These are phyloP conservation scores for Vigna radiata DNA, from an alignment of 306 rosid genomes.

Conservation along the genomic window DNA sequence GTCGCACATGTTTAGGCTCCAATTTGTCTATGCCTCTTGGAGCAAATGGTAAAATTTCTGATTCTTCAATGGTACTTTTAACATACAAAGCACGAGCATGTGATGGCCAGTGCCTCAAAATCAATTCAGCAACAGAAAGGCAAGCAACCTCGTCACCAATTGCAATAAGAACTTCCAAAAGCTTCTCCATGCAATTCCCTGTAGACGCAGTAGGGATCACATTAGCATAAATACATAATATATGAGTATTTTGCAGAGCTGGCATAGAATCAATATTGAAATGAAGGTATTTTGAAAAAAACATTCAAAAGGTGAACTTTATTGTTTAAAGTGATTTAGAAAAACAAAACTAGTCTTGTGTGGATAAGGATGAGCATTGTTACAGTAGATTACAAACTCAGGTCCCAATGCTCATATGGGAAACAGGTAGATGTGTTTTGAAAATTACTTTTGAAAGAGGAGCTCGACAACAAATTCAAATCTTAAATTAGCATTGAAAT, in stretches of 20 bases:
- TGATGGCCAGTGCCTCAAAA: constrained; percentile 99
- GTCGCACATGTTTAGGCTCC: constrained; percentile 89
- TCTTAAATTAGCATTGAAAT: constrained; percentile 15
- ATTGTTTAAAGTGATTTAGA: constrained; percentile 26
- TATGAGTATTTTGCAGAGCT: not conserved
- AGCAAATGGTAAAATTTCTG: constrained; percentile 81
- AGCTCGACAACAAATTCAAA: not conserved
- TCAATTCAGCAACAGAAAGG: constrained; percentile 87
- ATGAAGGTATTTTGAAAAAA: constrained; percentile 16
- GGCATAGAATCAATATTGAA: constrained; percentile 19
- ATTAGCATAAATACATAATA: constrained; percentile 23
- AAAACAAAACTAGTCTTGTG: constrained; percentile 29
- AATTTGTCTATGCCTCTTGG: constrained; percentile 98
- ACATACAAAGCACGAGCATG: constrained; percentile 94
- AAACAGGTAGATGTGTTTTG: not conserved
- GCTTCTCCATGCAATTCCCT: constrained; percentile 99
- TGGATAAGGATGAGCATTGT: constrained; percentile 18
- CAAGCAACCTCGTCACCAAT: constrained; percentile 98
- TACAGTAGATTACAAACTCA: not conserved
- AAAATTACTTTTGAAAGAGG: not conserved
- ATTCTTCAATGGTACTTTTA: constrained; percentile 78
- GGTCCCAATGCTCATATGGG: constrained; percentile 10
- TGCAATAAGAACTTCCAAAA: constrained; percentile 97
- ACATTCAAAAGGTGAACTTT: constrained; percentile 22
- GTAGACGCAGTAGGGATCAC: constrained; percentile 23